Evolutionary conservation across 2,329 filamentous ascomycete species (phyloP), one percentile per base, ranked within the genome.

Genomic region (Scedosporium dehoogii): DNA sequence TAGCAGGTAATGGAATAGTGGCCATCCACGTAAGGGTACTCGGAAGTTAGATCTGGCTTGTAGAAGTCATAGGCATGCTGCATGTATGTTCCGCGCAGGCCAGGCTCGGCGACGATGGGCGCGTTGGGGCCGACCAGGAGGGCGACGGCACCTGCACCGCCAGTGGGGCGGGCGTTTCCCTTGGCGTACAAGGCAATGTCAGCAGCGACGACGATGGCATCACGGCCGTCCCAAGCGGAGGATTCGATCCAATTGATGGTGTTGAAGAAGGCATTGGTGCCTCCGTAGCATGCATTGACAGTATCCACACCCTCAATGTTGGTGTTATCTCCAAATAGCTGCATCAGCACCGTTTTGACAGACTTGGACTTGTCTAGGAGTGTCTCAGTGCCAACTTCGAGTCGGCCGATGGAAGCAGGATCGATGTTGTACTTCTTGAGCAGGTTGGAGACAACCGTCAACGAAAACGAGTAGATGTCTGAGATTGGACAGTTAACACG

Each of bases 321-420:
- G 78, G 86, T 89, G 80, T 93, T 93, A 69, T 89, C 87, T 72
- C 87, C 84, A 70, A 93, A 92, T 56, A 93, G 82, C 80, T 92
- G 90, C 90, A 93, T 93, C 67, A 93, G 79, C 65, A 93, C 89
- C 33, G 89, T 88, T 84, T 93, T 93, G 79, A 92, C 90, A 56
- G 90, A 92, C 83, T 93, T 93, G 73, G 90, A 92, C 81, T 93
- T 93, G 83, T 93, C 90, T 71, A 93, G 80, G 63, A 93, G 80
- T 67, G 90, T 93, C 82, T 93, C 90, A 62, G 90, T 93, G 71
- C 90, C 90, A 70, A 93, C 90, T 79, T 93, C 90, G 71, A 93
- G 81, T 70, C 89, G 88, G 68, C 90, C 90, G 73, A 93, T 85
- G 66, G 85, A 85, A 76, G 88, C 87, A 71, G 85, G 77, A 76